Evolutionary conservation across 1,139 yeast genomes (phyloP), one percentile per base, ranked within the genome.

Genomic region (Candida glucosophila): DNA sequence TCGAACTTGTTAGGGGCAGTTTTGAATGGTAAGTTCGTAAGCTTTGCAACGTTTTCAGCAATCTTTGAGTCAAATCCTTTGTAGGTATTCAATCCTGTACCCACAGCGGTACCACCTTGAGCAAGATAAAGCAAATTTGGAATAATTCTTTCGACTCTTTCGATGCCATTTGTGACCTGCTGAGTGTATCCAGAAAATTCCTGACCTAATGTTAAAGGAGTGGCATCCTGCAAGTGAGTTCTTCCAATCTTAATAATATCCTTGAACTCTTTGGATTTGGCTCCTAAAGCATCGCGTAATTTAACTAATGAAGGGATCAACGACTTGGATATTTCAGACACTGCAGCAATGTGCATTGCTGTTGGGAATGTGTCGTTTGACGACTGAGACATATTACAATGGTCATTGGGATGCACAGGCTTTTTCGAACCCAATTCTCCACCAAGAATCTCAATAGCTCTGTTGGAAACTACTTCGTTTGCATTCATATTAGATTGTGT

Each of bases 71-170:
- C 94, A 54, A 82, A 90, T 12, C 97, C 97, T 52, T 73, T 73
- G 50, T 58, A 78, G 58, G 98, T 88, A 74, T 90, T 90, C 43
- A 90, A 73, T 39, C 98, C 98, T 30, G 98, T 90, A 44, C 98
- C 98, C 31, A 90, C 98, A 33, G 98, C 98, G 37, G 98, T 90
- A 61, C 98, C 98, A 63, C 98, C 98, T 68, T 90, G 98, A 28
- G 98, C 98, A 45, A 90, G 73, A 50, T 55, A 74, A 48, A 78
- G 69, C 53, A 90, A 70, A 55, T 77, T 74, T 40, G 85, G 85
- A 39, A 90, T 71, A 28, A 79, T 55, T 37, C 63, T 65, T 62
- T 85, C 85, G 35, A 90, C 77, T 53, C 98, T 75, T 43, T 66
- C 80, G 43, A 90, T 80, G 52, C 97, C 97, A 51, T 83, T 82